Percentiles rank a stretch among this genome's conserved stretches.
Conservation (phyloP, 2,329 filamentous ascomycete species). For the Aspergillus brasiliensis region DNA sequence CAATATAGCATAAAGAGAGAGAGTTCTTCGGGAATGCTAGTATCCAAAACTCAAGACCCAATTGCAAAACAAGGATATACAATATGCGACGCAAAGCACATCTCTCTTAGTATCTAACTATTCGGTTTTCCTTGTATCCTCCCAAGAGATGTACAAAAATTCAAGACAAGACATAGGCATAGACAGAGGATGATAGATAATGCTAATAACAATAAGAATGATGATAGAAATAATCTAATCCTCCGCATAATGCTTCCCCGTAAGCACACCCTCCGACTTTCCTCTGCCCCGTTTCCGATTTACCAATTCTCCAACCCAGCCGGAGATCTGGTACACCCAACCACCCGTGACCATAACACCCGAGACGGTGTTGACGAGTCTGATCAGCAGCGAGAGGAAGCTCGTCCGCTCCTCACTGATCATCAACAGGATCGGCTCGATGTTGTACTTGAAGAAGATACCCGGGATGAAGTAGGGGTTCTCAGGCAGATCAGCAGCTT, state of each 20-base stretch:
- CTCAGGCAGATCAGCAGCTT: conserved; percentile 67
- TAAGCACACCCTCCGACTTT: conserved; percentile 52
- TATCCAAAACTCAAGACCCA: too few relatives aligned
- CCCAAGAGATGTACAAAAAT: too few relatives aligned
- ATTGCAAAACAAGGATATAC: too few relatives aligned
- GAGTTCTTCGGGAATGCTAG: too few relatives aligned
- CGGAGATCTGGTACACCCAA: conserved; percentile 84
- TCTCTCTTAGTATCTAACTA: too few relatives aligned
- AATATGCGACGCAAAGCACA: too few relatives aligned
- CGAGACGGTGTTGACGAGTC: conserved; percentile 85
- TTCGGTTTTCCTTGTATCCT: too few relatives aligned
- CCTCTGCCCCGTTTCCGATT: conserved; percentile 42
- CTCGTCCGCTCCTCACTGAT: conserved; percentile 80
- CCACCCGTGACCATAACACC: conserved; percentile 91
- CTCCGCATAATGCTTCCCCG: conserved; percentile 42
- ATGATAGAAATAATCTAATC: conserved; percentile 18
- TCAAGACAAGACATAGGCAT: too few relatives aligned
- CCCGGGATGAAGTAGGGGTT: conserved; percentile 69
- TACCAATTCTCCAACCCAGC: conserved; percentile 65
- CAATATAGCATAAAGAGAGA: too few relatives aligned
- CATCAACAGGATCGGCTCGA: conserved; percentile 88
- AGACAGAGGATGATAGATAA: background rate
- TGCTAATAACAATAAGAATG: background rate
- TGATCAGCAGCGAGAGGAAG: conserved; percentile 73
- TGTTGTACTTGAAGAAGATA: conserved; percentile 98